Conservation (phyloP, 1,139 yeast genomes). For the Taphrina populina region DNA sequence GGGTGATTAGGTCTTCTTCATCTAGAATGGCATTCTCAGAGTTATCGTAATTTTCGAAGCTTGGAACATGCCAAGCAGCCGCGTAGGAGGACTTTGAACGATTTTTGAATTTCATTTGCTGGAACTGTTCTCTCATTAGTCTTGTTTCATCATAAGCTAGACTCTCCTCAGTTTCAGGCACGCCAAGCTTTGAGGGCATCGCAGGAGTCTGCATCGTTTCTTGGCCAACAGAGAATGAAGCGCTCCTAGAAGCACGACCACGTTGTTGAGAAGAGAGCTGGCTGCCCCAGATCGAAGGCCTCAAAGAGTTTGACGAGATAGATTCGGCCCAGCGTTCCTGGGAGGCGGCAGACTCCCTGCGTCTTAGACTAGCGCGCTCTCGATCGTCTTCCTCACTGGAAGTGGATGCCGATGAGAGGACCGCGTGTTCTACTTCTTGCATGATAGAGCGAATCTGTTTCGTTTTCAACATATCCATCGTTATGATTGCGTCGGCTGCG, state of each 20-base stretch:
- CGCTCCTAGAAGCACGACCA: conserved; percentile 24
- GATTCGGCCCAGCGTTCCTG: conserved; percentile 30
- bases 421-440: conserved; percentile 20
- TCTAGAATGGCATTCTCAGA: conserved; percentile 25
- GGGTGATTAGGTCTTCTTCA: conserved; percentile 15
- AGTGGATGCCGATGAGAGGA: conserved; percentile 18
- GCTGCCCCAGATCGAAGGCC: conserved; percentile 18
- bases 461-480: conserved; percentile 28
- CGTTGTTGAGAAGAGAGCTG: conserved; percentile 11
- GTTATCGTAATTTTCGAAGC: conserved; percentile 2
- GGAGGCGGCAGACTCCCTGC: conserved; percentile 25
- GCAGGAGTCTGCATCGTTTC: conserved; percentile 2
- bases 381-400: conserved; percentile 21
- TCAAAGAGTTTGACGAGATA: conserved; percentile 7
- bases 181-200: not conserved
- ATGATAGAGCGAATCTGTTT: conserved; percentile 28
- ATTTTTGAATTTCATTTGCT: conserved; percentile 31
- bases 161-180: not conserved
- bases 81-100: conserved; percentile 29
- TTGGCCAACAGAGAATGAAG: conserved; percentile 29
- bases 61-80: conserved; percentile 31
- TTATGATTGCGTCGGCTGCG: too few relatives aligned
- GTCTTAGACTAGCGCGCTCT: conserved; percentile 3
- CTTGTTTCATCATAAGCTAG: conserved; percentile 25
- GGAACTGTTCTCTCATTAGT: conserved; percentile 23